A percentile compares a stretch with the other conserved stretches of the same genome.
Evolutionary conservation across 805 yeast genomes (phyloP).

Genomic region (Barnettozyma pratensis): DNA sequence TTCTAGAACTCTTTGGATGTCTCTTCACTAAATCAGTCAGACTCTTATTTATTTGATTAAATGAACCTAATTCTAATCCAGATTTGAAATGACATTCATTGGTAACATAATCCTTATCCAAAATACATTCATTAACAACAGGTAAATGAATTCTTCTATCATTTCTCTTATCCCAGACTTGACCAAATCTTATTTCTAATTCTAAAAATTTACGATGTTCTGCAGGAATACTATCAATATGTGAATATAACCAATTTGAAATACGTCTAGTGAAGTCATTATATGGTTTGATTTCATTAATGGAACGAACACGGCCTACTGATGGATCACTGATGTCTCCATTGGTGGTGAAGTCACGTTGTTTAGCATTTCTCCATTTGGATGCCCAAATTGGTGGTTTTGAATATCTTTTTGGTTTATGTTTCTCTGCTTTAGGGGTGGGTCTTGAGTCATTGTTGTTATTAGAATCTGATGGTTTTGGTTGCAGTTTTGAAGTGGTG

Average conservation of each 20-base stretch:
- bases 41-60: constrained; percentile 49
- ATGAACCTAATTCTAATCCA: constrained; percentile 60
- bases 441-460: too few species aligned
- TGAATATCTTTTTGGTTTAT: constrained; percentile 57
- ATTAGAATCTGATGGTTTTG: too few species aligned
- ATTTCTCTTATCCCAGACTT: constrained; percentile 56
- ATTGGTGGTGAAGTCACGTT: background rate
- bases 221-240: constrained; percentile 59
- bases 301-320: constrained; percentile 26
- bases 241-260: constrained; percentile 87
- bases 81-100: constrained; percentile 52
- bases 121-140: constrained; percentile 62
- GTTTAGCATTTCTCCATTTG: constrained; percentile 40
- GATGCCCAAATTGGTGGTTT: constrained; percentile 82
- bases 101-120: constrained; percentile 43
- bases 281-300: constrained; percentile 72
- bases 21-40: constrained; percentile 49
- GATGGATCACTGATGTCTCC: background rate
- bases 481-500: too few species aligned
- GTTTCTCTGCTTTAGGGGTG: background rate
- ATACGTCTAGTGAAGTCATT: constrained; percentile 78
- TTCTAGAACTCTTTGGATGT: constrained; percentile 50
- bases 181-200: constrained; percentile 71
- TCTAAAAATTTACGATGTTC: constrained; percentile 52
- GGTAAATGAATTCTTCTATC: constrained; percentile 62